These are phyloP conservation scores for Cladosporium sp. DNA, from an alignment of 2,329 filamentous ascomycete species.

Conservation along the genomic window DNA sequence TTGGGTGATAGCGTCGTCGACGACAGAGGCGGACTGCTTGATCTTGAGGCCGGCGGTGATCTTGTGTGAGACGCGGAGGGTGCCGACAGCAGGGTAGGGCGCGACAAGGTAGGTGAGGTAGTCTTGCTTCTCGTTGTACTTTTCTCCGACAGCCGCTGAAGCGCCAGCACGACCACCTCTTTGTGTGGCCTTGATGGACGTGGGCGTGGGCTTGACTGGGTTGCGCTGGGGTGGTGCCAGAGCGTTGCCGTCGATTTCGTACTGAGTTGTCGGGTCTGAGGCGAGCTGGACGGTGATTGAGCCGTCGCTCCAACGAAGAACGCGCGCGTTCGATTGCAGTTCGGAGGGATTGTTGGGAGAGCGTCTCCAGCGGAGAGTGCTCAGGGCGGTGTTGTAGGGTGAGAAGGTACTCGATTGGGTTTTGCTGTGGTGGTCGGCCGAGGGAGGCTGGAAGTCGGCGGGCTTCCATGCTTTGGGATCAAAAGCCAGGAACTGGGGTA, in stretches of 20 bases:
- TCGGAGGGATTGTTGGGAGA: slow-evolving; percentile 61
- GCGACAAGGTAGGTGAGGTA: slow-evolving; percentile 73
- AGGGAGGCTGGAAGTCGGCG: slow-evolving; percentile 62
- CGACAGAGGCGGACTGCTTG: slow-evolving; percentile 61
- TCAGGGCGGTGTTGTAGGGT: slow-evolving; percentile 60
- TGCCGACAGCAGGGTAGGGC: slow-evolving; percentile 62
- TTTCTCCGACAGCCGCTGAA: slow-evolving; percentile 36
- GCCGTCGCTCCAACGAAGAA: slow-evolving; percentile 76
- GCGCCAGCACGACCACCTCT: slow-evolving; percentile 29
- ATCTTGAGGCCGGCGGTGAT: slow-evolving; percentile 69
- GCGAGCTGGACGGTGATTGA: slow-evolving; percentile 72
- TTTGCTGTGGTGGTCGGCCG: slow-evolving; percentile 51
- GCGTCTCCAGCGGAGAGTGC: slow-evolving; percentile 65
- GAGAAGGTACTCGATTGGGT: slow-evolving; percentile 49
- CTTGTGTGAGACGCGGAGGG: slow-evolving; percentile 71
- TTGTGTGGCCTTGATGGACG: slow-evolving; percentile 29
- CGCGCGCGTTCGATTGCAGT: slow-evolving; percentile 69
- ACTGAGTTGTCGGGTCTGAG: slow-evolving; percentile 63
- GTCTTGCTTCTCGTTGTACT: slow-evolving; percentile 65
- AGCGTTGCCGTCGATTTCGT: slow-evolving; percentile 66
- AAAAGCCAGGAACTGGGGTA: slow-evolving; percentile 69
- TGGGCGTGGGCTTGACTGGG: slow-evolving; percentile 47
- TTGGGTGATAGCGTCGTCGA: slow-evolving; percentile 67
- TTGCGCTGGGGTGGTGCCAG: slow-evolving; percentile 59
- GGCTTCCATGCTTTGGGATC: slow-evolving; percentile 64